Conservation (phyloP, 352 stramenopile species). For the Pythium chondricola region DNA sequence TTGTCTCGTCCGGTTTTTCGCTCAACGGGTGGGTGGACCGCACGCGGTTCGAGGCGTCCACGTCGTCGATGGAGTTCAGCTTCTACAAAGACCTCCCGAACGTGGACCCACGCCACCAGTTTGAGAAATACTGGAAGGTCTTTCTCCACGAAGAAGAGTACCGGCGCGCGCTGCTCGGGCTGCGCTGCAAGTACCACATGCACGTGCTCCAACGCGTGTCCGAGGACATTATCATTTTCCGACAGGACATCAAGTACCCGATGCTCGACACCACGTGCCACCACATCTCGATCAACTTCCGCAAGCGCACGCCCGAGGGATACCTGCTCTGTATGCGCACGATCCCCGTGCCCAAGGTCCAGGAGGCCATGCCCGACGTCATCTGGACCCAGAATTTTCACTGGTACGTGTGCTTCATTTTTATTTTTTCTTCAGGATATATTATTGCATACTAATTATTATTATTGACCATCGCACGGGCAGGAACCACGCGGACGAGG, state of each 20-base stretch:
- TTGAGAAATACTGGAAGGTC: conserved; percentile 16
- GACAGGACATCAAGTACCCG: conserved; percentile 21
- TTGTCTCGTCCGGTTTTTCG: conserved; percentile 8
- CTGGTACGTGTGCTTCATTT: too few relatives aligned
- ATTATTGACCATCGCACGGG: too few relatives aligned
- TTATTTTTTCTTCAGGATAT: too few relatives aligned
- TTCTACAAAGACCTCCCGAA: conserved; percentile 14
- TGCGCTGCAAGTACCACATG: conserved; percentile 16
- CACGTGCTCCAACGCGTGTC: conserved; percentile 17
- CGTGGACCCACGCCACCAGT: conserved; percentile 8
- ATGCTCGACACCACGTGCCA: conserved; percentile 11
- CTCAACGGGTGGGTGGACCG: conserved; percentile 18
- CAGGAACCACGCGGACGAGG: conserved; percentile 15
- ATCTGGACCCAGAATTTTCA: conserved; percentile 20
- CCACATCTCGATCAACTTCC: conserved; percentile 17
- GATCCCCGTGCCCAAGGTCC: conserved; percentile 12
- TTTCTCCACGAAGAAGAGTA: conserved; percentile 15
- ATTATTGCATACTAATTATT: too few relatives aligned
- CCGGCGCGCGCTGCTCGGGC: conserved; percentile 12
- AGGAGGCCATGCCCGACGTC: conserved; percentile 14
- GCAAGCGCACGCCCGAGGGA: conserved; percentile 1
- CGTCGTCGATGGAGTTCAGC: conserved; percentile 16
- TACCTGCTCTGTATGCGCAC: conserved; percentile 15
- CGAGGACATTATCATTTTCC: conserved; percentile 19
- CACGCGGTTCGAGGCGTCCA: conserved; percentile 10